Base-by-base conservation (phyloP, 2,329 filamentous ascomycete genomes). In the Ceratocystis destructans region DNA sequence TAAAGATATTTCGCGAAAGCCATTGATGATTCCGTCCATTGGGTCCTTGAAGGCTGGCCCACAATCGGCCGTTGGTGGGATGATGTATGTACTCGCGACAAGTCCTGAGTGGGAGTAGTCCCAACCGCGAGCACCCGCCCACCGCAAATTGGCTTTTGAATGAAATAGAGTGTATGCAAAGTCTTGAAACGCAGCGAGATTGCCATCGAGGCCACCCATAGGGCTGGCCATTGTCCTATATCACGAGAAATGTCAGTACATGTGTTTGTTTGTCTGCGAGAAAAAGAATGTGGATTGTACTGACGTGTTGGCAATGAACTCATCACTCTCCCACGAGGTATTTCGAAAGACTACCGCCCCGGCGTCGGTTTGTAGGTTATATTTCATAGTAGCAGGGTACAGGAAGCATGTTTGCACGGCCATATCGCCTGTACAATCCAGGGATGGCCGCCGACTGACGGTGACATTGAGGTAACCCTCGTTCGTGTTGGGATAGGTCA, bases 381-480 rank as follows among this genome's bases (percentile, higher is more conserved):
- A 68, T 46, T 48, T 41, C 67, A 68, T 68, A 5, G 61, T 63
- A 5, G 67, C 67, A 1, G 67, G 67, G 22, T 66, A 64, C 6
- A 68, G 48, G 37, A 63, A 68, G 44, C 67, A 68, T 3, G 67
- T 68, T 22, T 68, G 59, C 7, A 68, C 46, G 15, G 66, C 44
- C 46, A 61, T 55, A 31, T 68, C 50, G 4, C 67, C 67, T 17
- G 37, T 61, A 25, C 67, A 68, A 22, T 68, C 64, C 3, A 66
- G 64, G 2, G 50, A n/a, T 10, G 67, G 67, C 2, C 64, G 64
- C 8, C 67, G 37, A 50, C 64, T 68, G 15, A 68, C 64, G 17
- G 67, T 66, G 25, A 68, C 61, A 7, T 68, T 68, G 10, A 68
- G 48, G 53, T 68, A 68, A 31, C 64, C 67, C 20, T 66, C n/a